A percentile compares a stretch with the other conserved stretches of the same genome.
These are phyloP conservation scores for Circinella minor DNA, from an alignment of 371 early-diverging fungal genomes.

Conservation along the genomic window DNA sequence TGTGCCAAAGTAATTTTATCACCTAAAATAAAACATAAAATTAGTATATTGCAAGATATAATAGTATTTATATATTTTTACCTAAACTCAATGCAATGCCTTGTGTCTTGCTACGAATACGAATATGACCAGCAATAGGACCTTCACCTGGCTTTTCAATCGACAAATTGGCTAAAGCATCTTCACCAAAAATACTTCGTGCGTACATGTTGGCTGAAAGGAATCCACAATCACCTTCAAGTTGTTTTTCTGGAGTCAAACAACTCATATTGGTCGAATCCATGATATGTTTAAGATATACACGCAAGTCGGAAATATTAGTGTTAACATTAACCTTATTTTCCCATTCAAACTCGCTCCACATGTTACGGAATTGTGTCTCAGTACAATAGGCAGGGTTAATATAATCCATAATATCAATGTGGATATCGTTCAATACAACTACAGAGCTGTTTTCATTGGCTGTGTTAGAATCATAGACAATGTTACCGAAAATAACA, in stretches of 20 bases:
- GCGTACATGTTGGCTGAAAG: slow-evolving; percentile 97
- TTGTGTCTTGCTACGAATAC: slow-evolving; percentile 97
- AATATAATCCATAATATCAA: slow-evolving; percentile 99
- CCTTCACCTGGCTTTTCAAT: slow-evolving; percentile 82
- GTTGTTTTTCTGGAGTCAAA: slow-evolving; percentile 89
- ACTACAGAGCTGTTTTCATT: slow-evolving; percentile 84
- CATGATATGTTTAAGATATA: slow-evolving; percentile 90
- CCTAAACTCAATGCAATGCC: slow-evolving; percentile 96
- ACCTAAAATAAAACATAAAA: slow-evolving; percentile 6
- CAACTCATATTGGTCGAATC: slow-evolving; percentile 95
- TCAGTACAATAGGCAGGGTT: slow-evolving; percentile 91
- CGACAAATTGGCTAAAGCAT: slow-evolving; percentile 94
- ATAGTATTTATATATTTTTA: background rate
- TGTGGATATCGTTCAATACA: slow-evolving; percentile 94
- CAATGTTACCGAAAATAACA: slow-evolving; percentile 97
- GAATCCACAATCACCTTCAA: slow-evolving; percentile 96
- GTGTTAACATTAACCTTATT: slow-evolving; percentile 98
- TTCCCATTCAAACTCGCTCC: slow-evolving; percentile 99
- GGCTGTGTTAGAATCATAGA: slow-evolving; percentile 88
- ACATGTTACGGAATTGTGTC: slow-evolving; percentile 94
- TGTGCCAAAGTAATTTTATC: slow-evolving; percentile 71
- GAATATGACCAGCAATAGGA: slow-evolving; percentile 92
- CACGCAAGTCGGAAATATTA: slow-evolving; percentile 82
- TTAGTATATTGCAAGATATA: too few species aligned
- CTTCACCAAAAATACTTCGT: slow-evolving; percentile 95